Evolutionary conservation across 83 land plant genomes (phyloP).

Genomic region (Thuja plicata): DNA sequence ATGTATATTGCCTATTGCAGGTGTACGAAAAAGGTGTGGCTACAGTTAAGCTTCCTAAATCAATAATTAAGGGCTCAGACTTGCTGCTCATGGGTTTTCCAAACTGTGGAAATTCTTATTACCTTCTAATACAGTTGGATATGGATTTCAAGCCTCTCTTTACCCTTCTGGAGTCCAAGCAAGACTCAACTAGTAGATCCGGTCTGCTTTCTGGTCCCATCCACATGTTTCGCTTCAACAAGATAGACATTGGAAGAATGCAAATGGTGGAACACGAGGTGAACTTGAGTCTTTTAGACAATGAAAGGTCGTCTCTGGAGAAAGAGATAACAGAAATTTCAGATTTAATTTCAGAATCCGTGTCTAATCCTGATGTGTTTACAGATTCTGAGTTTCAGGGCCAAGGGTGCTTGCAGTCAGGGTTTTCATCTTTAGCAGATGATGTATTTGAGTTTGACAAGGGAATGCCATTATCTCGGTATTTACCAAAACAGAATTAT

Average conservation of each 20-base stretch:
- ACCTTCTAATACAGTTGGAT: constrained; percentile 78
- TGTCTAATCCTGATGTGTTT: constrained; percentile 30
- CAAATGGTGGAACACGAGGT: constrained; percentile 66
- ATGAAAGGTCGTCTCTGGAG: constrained; percentile 23
- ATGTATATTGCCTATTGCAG: constrained; percentile 36
- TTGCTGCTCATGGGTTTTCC: constrained; percentile 89
- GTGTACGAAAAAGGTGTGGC: constrained; percentile 64
- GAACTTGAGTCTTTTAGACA: constrained; percentile 62
- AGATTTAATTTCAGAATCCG: constrained; percentile 32
- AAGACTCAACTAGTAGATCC: constrained; percentile 41
- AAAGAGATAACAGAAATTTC: constrained; percentile 13
- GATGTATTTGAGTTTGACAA: constrained; percentile 68
- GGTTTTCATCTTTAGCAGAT: constrained; percentile 67
- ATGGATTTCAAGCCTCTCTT: constrained; percentile 74
- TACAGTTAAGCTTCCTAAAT: constrained; percentile 37
- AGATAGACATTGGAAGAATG: constrained; percentile 69
- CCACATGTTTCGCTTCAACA: constrained; percentile 53
- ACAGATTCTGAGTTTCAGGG: constrained; percentile 36
- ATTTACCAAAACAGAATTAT: constrained; percentile 21
- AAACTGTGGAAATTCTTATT: constrained; percentile 73
- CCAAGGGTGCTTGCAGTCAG: constrained; percentile 34
- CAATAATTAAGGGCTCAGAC: constrained; percentile 49
- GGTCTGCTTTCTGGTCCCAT: constrained; percentile 32
- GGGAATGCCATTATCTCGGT: constrained; percentile 29
- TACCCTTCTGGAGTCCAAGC: constrained; percentile 75